Conservation (phyloP, 768 basidiomycete species). For the Candolleomyces efflorescens region DNA sequence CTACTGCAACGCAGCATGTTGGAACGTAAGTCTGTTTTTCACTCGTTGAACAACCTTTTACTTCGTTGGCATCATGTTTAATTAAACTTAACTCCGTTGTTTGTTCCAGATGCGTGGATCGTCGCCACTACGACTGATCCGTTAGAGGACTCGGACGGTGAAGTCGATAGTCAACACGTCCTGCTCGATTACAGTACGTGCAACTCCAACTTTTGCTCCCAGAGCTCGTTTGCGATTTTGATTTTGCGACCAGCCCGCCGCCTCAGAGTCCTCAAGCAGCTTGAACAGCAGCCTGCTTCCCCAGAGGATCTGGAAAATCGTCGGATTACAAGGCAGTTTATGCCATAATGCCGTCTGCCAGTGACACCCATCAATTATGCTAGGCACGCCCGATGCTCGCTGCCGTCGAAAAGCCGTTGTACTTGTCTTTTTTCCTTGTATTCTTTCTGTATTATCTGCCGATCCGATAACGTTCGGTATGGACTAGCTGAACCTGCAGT, state of each 20-base stretch:
- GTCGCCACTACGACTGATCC: conserved; percentile 59
- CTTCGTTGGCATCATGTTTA: not conserved
- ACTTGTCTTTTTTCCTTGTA: not conserved
- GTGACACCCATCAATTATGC: not conserved
- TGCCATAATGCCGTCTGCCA: not conserved
- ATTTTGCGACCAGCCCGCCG: conserved; percentile 37
- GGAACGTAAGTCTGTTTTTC: conserved; percentile 32
- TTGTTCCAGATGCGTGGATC: conserved; percentile 67
- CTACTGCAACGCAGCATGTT: conserved; percentile 36
- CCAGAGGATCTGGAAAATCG: not conserved
- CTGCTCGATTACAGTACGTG: conserved; percentile 62
- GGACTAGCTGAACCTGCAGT: not conserved
- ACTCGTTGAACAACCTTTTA: not conserved
- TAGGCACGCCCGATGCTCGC: no score
- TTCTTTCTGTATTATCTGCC: not conserved
- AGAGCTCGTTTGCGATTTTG: not conserved
- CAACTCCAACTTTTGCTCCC: not conserved
- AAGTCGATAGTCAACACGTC: conserved; percentile 58
- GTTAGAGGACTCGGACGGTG: conserved; percentile 70
- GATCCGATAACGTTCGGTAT: not conserved
- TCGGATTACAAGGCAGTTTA: not conserved
- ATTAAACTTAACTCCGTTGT: conserved; percentile 7
- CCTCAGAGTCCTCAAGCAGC: conserved; percentile 46
- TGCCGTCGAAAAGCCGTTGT: no score
- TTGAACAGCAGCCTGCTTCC: conserved; percentile 19